Evolutionary conservation across 805 yeast genomes (phyloP).

Genomic region (Ogataea naganishii): DNA sequence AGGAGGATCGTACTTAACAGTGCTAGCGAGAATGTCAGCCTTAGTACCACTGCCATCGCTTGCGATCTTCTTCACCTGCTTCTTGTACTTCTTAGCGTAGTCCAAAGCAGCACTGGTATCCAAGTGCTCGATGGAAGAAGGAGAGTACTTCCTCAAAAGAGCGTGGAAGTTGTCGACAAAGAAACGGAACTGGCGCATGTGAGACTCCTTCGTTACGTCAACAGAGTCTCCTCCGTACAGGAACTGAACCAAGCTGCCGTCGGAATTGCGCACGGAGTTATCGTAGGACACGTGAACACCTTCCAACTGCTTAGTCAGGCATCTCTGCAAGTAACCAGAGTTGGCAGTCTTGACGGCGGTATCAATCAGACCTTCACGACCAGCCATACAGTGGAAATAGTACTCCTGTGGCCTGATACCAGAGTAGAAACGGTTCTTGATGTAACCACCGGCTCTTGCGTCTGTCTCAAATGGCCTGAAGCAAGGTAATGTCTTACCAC

Average conservation of each 20-base stretch:
- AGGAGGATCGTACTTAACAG: constrained; percentile 76
- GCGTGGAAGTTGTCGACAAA: constrained; percentile 88
- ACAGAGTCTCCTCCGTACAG: constrained; percentile 96
- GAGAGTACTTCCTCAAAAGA: constrained; percentile 76
- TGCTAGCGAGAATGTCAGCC: no score
- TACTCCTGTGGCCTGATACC: constrained; percentile 98
- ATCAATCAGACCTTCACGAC: constrained; percentile 99
- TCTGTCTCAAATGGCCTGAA: constrained; percentile 95
- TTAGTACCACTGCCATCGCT: constrained; percentile 41
- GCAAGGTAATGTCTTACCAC: constrained; percentile 94
- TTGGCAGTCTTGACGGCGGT: constrained; percentile 98
- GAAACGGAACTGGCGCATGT: constrained; percentile 88
- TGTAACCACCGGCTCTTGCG: constrained; percentile 97
- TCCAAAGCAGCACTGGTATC: constrained; percentile 77
- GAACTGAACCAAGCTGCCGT: constrained; percentile 90
- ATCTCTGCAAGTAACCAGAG: constrained; percentile 97
- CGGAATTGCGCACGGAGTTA: constrained; percentile 91
- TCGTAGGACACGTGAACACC: constrained; percentile 94
- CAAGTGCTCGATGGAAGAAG: constrained; percentile 64
- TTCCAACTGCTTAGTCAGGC: constrained; percentile 95
- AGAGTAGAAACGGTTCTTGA: constrained; percentile 93
- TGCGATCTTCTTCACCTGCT: constrained; percentile 57
- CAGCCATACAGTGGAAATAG: constrained; percentile 99
- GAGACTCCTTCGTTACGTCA: constrained; percentile 91
- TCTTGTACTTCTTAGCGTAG: constrained; percentile 76